Percentiles rank a stretch among this genome's conserved stretches.
phyloP scores from a whole-genome alignment of 2,329 filamentous ascomycete species.

The Phialocephala sp. region DNA sequence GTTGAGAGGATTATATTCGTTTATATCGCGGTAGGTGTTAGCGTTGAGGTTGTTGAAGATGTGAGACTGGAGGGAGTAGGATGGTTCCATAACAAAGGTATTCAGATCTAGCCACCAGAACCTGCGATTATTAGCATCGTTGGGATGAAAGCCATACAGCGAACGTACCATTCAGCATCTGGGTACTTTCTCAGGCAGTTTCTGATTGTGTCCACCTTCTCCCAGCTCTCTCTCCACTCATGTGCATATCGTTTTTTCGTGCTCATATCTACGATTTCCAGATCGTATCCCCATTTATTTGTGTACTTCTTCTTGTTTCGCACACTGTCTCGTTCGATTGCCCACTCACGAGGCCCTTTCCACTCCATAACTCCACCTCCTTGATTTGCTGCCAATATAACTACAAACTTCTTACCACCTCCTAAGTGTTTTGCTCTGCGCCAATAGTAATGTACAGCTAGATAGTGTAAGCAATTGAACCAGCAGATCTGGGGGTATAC shows the following conservation, averaged over 20 bases:
- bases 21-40: conserved; percentile 92
- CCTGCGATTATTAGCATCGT: conserved; percentile 61
- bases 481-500: conserved; percentile 45
- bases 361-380: conserved; percentile 98
- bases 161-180: conserved; percentile 86
- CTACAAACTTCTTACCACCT: conserved; percentile 88
- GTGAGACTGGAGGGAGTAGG: conserved; percentile 86
- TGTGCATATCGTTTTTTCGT: conserved; percentile 98
- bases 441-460: conserved; percentile 60
- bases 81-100: conserved; percentile 97
- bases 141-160: not conserved
- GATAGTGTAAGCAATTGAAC: conserved; percentile 26
- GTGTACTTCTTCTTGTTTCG: conserved; percentile 93
- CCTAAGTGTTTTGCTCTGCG: conserved; percentile 76
- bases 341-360: conserved; percentile 98
- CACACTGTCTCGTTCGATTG: conserved; percentile 94
- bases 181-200: conserved; percentile 92
- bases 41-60: conserved; percentile 81
- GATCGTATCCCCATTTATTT: conserved; percentile 87
- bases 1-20: conserved; percentile 93
- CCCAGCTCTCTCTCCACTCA: conserved; percentile 99
- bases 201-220: conserved; percentile 94
- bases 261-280: conserved; percentile 98
- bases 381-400: conserved; percentile 91
- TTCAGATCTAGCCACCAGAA: conserved; percentile 99